Conservation (phyloP, 2,329 filamentous ascomycete species). For the Pezicula carpinea region DNA sequence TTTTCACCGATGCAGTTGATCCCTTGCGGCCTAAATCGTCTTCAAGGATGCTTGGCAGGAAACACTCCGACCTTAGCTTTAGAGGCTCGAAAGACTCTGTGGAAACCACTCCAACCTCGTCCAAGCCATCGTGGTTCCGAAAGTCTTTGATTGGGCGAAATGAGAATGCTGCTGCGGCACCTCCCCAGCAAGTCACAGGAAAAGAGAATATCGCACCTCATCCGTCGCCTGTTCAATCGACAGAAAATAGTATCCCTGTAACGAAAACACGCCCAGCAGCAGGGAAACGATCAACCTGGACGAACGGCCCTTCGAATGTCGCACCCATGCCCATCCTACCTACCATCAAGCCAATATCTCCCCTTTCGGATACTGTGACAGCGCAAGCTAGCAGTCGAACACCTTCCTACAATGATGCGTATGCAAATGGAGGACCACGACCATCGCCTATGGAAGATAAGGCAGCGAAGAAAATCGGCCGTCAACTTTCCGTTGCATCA, state of each 20-base stretch:
- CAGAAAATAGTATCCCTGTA: constrained; percentile 34
- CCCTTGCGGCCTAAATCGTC: constrained; percentile 89
- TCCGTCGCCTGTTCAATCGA: constrained; percentile 39
- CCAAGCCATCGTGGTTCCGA: constrained; percentile 95
- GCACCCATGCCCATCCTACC: constrained; percentile 95
- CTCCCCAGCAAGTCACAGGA: constrained; percentile 37
- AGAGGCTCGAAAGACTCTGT: constrained; percentile 61
- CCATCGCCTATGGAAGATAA: constrained; percentile 52
- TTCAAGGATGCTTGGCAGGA: constrained; percentile 78
- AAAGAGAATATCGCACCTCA: constrained; percentile 44
- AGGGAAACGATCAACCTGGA: constrained; percentile 89
- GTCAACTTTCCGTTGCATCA: constrained; percentile 88
- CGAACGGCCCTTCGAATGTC: constrained; percentile 71
- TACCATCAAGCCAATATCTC: constrained; percentile 90
- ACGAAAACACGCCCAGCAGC: constrained; percentile 45
- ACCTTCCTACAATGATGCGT: constrained; percentile 47
- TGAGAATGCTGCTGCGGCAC: constrained; percentile 60
- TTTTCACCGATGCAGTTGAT: constrained; percentile 88
- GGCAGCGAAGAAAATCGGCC: constrained; percentile 82
- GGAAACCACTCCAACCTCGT: constrained; percentile 51
- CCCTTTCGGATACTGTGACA: constrained; percentile 89
- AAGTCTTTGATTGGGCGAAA: constrained; percentile 85
- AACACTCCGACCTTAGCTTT: constrained; percentile 77
- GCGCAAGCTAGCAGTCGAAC: constrained; percentile 74
- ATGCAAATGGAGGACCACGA: constrained; percentile 34